Evolutionary conservation across 805 yeast species (phyloP).

Genomic region (Metschnikowia koreensis): DNA sequence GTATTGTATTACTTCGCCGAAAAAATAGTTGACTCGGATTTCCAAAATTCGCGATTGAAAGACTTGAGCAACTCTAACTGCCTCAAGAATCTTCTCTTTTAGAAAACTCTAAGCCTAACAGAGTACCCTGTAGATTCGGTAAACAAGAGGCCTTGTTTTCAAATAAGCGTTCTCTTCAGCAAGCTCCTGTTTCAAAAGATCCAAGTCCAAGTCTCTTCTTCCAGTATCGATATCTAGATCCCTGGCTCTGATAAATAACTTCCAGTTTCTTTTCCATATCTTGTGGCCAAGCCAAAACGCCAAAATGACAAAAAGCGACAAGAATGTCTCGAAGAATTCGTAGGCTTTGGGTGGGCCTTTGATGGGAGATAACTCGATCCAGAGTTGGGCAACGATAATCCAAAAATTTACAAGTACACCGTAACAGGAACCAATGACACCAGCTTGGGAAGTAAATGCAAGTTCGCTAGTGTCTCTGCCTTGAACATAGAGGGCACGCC

Average conservation of each 20-base stretch:
- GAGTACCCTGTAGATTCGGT: slow-evolving; percentile 55
- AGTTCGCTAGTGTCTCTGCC: slow-evolving; percentile 40
- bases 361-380: slow-evolving; percentile 63
- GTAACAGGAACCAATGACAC: slow-evolving; percentile 52
- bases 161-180: slow-evolving; percentile 54
- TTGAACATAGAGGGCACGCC: slow-evolving; percentile 22
- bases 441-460: slow-evolving; percentile 51
- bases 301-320: slow-evolving; percentile 62
- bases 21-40: no score
- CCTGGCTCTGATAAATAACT: slow-evolving; percentile 26
- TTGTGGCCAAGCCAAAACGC: slow-evolving; percentile 58
- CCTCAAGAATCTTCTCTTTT: no score
- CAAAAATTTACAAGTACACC: slow-evolving; percentile 49
- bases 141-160: slow-evolving; percentile 45
- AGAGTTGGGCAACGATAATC: slow-evolving; percentile 57
- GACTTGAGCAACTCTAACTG: no score
- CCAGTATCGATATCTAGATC: slow-evolving; percentile 39
- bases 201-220: slow-evolving; percentile 38
- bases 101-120: slow-evolving; percentile 32
- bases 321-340: slow-evolving; percentile 60
- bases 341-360: slow-evolving; percentile 25
- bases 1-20: no score
- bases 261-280: slow-evolving; percentile 43
- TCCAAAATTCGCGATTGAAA: no score
- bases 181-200: slow-evolving; percentile 42